Conservation (phyloP, 129 eudicot species). For the Flaveria bidentis region DNA sequence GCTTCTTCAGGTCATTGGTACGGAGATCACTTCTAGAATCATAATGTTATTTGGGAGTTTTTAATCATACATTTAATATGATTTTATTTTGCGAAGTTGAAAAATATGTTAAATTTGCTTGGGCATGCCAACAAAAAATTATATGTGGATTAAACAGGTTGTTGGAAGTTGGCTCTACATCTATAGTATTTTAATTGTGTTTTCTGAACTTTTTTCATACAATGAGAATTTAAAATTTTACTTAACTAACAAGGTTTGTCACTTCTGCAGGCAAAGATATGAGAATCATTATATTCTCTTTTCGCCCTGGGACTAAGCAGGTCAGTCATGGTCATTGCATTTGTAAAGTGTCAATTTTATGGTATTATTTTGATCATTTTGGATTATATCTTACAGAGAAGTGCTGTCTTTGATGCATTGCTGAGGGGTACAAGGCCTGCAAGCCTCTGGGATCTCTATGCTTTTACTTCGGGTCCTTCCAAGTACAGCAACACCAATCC, state of each 20-base stretch:
- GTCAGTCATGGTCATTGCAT: constrained; percentile 41
- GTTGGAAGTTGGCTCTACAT: not conserved
- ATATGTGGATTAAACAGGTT: not conserved
- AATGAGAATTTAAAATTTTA: not conserved
- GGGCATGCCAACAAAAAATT: not conserved
- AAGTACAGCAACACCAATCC: constrained; percentile 58
- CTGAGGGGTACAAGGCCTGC: constrained; percentile 72
- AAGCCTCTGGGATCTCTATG: constrained; percentile 91
- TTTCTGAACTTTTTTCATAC: not conserved
- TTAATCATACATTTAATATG: constrained; percentile 3
- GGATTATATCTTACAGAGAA: constrained; percentile 58
- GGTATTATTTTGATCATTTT: constrained; percentile 7
- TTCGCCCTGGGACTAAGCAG: constrained; percentile 91
- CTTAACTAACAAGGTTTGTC: constrained; percentile 11
- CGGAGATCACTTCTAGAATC: constrained; percentile 34
- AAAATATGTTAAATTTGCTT: not conserved
- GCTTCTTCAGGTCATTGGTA: constrained; percentile 91
- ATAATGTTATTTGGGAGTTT: constrained; percentile 15
- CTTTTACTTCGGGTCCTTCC: constrained; percentile 71
- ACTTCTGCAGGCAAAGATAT: constrained; percentile 84
- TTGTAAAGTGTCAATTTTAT: constrained; percentile 11
- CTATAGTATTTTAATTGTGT: not conserved
- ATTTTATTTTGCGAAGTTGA: constrained; percentile 6
- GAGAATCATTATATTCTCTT: constrained; percentile 84
- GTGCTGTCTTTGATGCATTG: constrained; percentile 70